Evolutionary conservation across 257 asterid species (phyloP).

Genomic region (Coffea eugenioides): DNA sequence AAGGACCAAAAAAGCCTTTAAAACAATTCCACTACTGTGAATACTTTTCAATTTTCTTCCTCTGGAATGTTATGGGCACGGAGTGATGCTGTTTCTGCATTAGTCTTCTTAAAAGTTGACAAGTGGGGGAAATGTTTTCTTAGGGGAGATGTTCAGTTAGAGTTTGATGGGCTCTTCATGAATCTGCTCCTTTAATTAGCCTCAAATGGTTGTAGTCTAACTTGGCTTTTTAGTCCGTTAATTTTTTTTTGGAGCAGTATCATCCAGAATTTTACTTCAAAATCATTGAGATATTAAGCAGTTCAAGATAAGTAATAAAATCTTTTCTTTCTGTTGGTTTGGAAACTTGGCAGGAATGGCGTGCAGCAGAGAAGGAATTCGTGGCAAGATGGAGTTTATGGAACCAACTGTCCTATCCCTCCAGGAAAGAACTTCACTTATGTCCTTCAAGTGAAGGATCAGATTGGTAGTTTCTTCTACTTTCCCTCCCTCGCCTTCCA

Average conservation of each 20-base stretch:
- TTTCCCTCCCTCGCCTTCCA: conserved; percentile 48
- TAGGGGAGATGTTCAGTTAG: background rate
- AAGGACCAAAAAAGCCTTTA: background rate
- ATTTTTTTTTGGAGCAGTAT: background rate
- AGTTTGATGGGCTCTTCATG: background rate
- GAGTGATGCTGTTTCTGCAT: background rate
- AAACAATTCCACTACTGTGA: too few species aligned
- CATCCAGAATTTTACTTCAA: background rate
- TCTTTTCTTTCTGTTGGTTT: background rate
- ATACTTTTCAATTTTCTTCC: too few species aligned
- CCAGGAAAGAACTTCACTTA: conserved; percentile 49
- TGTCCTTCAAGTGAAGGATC: conserved; percentile 45
- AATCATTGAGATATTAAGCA: background rate
- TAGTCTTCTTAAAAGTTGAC: background rate
- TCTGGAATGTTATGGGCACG: background rate
- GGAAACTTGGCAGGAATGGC: conserved; percentile 34
- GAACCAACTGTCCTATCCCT: conserved; percentile 51
- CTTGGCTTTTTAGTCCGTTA: background rate
- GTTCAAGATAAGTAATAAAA: background rate
- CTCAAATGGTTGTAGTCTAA: background rate
- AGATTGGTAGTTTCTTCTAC: conserved; percentile 53
- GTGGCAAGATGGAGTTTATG: conserved; percentile 52
- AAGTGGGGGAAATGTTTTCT: too few species aligned
- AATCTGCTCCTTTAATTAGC: background rate
- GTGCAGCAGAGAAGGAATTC: conserved; percentile 47